Percentiles rank a stretch among this genome's conserved stretches.
These are phyloP conservation scores for Argentina anserina DNA, from an alignment of 306 rosid species.

Conservation along the genomic window DNA sequence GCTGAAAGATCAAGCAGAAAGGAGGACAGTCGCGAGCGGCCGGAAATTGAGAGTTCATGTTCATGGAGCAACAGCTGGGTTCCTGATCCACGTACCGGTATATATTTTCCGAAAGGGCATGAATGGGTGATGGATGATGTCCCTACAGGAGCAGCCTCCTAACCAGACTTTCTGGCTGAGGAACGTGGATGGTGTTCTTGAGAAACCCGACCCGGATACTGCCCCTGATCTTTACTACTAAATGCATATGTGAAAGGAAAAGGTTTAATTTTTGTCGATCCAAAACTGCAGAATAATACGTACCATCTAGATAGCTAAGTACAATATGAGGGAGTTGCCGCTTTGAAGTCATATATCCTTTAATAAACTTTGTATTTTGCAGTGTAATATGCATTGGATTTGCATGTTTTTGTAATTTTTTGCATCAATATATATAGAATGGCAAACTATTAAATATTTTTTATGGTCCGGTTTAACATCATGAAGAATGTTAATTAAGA, in stretches of 20 bases:
- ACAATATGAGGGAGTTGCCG: too few relatives aligned
- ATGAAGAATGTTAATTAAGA: too few relatives aligned
- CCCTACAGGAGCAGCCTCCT: conserved; percentile 48
- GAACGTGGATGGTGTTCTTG: conserved; percentile 44
- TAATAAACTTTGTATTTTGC: too few relatives aligned
- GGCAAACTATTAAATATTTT: too few relatives aligned
- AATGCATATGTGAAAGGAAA: neutral
- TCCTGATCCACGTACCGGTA: conserved; percentile 70
- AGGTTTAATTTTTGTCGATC: neutral
- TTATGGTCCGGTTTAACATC: too few relatives aligned
- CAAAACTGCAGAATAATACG: too few relatives aligned
- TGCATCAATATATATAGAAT: too few relatives aligned
- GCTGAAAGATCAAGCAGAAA: conserved; percentile 1
- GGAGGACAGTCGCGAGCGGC: neutral
- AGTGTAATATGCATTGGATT: too few relatives aligned
- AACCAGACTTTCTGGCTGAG: conserved; percentile 52
- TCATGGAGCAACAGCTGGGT: conserved; percentile 39
- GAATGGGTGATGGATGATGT: conserved; percentile 67
- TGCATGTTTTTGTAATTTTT: too few relatives aligned
- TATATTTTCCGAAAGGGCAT: conserved; percentile 68
- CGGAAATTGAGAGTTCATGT: conserved; percentile 1
- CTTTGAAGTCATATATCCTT: too few relatives aligned
- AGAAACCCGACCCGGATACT: conserved; percentile 22
- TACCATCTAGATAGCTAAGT: too few relatives aligned
- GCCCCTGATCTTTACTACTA: conserved; percentile 9